Conservation (phyloP, 1,284 basidiomycete species). For the Coriolopsis trogii region DNA sequence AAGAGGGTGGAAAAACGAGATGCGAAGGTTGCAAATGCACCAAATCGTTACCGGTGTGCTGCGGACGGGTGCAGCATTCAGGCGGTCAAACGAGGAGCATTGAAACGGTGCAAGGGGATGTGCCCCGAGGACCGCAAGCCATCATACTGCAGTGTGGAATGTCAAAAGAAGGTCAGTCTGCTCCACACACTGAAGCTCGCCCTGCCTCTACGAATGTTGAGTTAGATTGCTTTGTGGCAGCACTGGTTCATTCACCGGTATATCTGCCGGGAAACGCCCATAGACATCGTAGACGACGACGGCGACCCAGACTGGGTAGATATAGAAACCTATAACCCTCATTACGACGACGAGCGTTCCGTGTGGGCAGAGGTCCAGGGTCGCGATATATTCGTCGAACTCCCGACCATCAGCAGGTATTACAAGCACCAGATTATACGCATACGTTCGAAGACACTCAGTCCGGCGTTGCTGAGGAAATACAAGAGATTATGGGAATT, state of each 20-base stretch:
- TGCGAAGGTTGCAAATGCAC: not conserved
- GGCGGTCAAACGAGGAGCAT: not conserved
- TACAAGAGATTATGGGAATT: not conserved
- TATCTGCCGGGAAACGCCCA: not conserved
- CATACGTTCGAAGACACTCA: not conserved
- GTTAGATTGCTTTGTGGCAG: not conserved
- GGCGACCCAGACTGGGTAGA: not conserved
- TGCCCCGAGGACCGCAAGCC: conserved; percentile 16
- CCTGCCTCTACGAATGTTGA: no score
- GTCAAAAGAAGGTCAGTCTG: conserved; percentile 5
- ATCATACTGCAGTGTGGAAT: conserved; percentile 18
- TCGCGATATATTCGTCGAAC: conserved; percentile 3
- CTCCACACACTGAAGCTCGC: no score
- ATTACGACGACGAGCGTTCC: not conserved
- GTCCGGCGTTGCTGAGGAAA: not conserved
- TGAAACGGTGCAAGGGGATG: conserved; percentile 9
- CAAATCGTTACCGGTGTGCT: conserved; percentile 7
- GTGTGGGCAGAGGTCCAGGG: not conserved
- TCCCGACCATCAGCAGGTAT: not conserved
- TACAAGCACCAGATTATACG: conserved; percentile 1
- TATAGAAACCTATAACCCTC: not conserved
- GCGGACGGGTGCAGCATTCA: conserved; percentile 9
- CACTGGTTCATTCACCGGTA: conserved; percentile 8
- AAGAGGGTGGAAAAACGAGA: conserved; percentile 1
- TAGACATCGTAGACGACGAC: not conserved